A percentile compares a stretch with the other conserved stretches of the same genome.
Evolutionary conservation across 2,329 filamentous ascomycete species (phyloP).

Genomic region (Colletotrichum sp.): DNA sequence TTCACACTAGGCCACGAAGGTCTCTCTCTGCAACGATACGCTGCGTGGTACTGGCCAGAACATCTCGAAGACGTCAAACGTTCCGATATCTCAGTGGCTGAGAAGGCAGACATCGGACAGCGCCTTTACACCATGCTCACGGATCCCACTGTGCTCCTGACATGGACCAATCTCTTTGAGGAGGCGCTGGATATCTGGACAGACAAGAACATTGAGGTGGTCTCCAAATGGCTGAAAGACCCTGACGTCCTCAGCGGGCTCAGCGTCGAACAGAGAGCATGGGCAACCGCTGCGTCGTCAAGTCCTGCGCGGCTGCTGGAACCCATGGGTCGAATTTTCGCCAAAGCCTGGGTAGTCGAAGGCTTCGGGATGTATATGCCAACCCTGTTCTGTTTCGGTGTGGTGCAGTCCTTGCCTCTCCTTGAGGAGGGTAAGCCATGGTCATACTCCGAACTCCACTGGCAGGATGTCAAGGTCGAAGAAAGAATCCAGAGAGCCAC

Average conservation of each 20-base stretch:
- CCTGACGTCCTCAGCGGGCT: conserved; percentile 34
- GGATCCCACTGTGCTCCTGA: conserved; percentile 37
- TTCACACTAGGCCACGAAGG: conserved; percentile 22
- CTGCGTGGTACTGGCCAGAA: conserved; percentile 51
- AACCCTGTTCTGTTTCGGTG: conserved; percentile 46
- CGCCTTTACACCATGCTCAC: conserved; percentile 42
- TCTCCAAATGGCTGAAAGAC: conserved; percentile 40
- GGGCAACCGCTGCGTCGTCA: conserved; percentile 30
- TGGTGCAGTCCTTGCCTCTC: conserved; percentile 45
- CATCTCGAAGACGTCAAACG: conserved; percentile 41
- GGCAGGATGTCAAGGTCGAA: conserved; percentile 38
- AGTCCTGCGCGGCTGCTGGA: conserved; percentile 37
- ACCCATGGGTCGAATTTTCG: conserved; percentile 42
- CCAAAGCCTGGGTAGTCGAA: conserved; percentile 40
- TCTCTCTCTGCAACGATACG: conserved; percentile 32
- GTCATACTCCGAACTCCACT: conserved; percentile 39
- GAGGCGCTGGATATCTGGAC: conserved; percentile 47
- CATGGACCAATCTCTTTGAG: conserved; percentile 46
- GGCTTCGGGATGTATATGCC: conserved; percentile 40
- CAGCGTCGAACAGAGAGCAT: conserved; percentile 30
- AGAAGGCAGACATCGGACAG: conserved; percentile 37
- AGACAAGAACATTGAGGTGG: conserved; percentile 39
- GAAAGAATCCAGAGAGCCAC: conserved; percentile 39
- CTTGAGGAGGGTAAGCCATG: conserved; percentile 42
- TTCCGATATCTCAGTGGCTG: conserved; percentile 23